These are phyloP conservation scores for Azolla pinnata DNA, from an alignment of 75 land plant genomes.

Conservation along the genomic window DNA sequence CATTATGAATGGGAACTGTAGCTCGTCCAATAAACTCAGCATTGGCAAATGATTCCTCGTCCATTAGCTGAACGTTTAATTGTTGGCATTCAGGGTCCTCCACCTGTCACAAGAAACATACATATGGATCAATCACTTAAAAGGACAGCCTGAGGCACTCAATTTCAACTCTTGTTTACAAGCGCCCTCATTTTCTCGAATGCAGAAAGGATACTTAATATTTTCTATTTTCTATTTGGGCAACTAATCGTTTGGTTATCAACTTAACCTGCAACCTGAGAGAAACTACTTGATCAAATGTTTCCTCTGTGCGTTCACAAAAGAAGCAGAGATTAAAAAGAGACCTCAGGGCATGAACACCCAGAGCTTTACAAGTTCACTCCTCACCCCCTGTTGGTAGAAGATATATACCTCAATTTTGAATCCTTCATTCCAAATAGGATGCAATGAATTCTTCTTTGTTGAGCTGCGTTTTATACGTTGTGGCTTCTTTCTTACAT, in stretches of 20 bases:
- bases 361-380: background rate
- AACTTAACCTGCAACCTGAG: too few relatives aligned
- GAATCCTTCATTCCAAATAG: constrained; percentile 36
- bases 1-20: constrained; percentile 21
- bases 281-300: too few relatives aligned
- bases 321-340: background rate
- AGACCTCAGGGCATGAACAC: background rate
- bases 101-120: constrained; percentile 24
- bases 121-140: too few relatives aligned
- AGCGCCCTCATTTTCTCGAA: too few relatives aligned
- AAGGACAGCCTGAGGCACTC: too few relatives aligned
- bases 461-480: constrained; percentile 26
- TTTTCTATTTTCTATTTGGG: too few relatives aligned
- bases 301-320: constrained; percentile 3
- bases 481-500: constrained; percentile 27
- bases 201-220: too few relatives aligned
- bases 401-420: constrained; percentile 34
- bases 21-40: constrained; percentile 29
- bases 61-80: constrained; percentile 33
- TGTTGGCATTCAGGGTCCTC: constrained; percentile 30
- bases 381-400: too few relatives aligned
- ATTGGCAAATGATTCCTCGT: constrained; percentile 25
- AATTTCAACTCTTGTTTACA: too few relatives aligned
- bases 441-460: constrained; percentile 29
- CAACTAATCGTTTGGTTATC: too few relatives aligned